phyloP scores from a whole-genome alignment of 352 stramenopile species.

The Phytophthora pisi region DNA sequence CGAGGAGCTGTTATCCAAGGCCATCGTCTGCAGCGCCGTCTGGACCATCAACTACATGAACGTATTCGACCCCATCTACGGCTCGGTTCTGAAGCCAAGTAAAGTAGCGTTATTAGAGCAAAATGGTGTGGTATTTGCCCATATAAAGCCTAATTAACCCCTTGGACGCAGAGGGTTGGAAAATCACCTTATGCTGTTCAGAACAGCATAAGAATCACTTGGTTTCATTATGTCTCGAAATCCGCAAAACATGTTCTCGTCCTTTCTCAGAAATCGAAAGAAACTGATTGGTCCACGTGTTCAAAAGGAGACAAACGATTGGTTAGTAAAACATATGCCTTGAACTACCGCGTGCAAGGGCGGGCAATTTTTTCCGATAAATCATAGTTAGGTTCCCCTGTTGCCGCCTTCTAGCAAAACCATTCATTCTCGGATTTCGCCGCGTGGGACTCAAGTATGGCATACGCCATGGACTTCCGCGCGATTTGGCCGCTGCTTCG shows the following conservation, averaged over 20 bases:
- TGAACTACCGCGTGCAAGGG: neutral
- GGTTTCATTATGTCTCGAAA: slow-evolving; percentile 7
- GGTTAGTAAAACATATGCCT: neutral
- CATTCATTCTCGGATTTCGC: slow-evolving; percentile 10
- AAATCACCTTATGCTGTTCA: slow-evolving; percentile 8
- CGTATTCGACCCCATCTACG: too few relatives aligned
- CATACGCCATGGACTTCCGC: slow-evolving; percentile 6
- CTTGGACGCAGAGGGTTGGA: neutral
- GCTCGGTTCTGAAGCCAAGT: too few relatives aligned
- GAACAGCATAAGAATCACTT: slow-evolving; percentile 9
- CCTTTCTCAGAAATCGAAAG: neutral
- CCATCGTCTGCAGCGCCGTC: too few relatives aligned
- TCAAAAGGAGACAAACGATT: neutral
- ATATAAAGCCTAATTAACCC: too few relatives aligned
- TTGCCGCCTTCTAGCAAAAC: neutral
- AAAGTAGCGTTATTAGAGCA: too few relatives aligned
- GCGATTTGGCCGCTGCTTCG: slow-evolving; percentile 2
- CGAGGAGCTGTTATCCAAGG: too few relatives aligned
- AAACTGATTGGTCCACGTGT: slow-evolving; percentile 5
- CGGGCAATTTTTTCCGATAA: neutral
- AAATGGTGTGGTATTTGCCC: too few relatives aligned
- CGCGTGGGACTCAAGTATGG: neutral
- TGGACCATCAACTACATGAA: too few relatives aligned
- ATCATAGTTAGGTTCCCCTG: neutral
- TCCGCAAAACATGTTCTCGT: neutral